Evolutionary conservation across 176 grass and related monocot genomes (phyloP).

Genomic region (Phoenix roebelenii): DNA sequence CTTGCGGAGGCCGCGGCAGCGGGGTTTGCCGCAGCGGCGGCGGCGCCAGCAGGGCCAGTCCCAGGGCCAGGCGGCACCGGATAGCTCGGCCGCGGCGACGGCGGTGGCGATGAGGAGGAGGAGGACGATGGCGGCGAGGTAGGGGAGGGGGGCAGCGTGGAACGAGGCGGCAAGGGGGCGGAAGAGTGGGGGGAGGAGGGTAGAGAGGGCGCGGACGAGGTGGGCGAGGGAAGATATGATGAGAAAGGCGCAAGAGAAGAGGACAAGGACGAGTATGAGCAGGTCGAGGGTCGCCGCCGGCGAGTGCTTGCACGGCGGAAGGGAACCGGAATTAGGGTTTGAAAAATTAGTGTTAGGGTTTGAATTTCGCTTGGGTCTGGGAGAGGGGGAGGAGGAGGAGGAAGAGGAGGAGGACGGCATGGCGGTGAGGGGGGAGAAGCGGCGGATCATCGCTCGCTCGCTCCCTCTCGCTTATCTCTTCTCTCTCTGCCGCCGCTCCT

Average conservation of each 20-base stretch:
- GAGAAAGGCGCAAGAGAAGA: slow-evolving; percentile 74
- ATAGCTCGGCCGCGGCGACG: slow-evolving; percentile 24
- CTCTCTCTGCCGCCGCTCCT: too few species aligned
- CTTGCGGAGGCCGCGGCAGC: slow-evolving; percentile 62
- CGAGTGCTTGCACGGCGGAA: slow-evolving; percentile 51
- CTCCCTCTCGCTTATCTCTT: too few species aligned
- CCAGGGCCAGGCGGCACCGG: slow-evolving; percentile 22
- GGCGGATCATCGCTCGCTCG: too few species aligned
- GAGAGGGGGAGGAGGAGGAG: too few species aligned
- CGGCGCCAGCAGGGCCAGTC: slow-evolving; percentile 22
- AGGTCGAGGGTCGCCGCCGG: slow-evolving; percentile 88
- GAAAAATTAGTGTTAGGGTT: too few species aligned
- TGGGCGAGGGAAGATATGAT: slow-evolving; percentile 58
- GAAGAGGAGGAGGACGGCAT: too few species aligned
- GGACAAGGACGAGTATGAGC: slow-evolving; percentile 75
- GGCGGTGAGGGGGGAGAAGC: too few species aligned
- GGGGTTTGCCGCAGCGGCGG: slow-evolving; percentile 64
- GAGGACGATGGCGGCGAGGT: slow-evolving; percentile 25
- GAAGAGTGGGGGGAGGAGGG: slow-evolving; percentile 31
- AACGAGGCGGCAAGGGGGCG: slow-evolving; percentile 8
- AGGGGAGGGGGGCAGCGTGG: slow-evolving; percentile 29
- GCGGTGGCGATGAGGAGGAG: slow-evolving; percentile 25
- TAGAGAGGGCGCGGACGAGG: slow-evolving; percentile 45
- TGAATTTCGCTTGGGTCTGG: too few species aligned
- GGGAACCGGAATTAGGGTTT: slow-evolving; percentile 29